Percentiles rank a stretch among this genome's conserved stretches.
Evolutionary conservation across 192 early-diverging fungal genomes (phyloP).

Genomic region (Gonapodya sp.): DNA sequence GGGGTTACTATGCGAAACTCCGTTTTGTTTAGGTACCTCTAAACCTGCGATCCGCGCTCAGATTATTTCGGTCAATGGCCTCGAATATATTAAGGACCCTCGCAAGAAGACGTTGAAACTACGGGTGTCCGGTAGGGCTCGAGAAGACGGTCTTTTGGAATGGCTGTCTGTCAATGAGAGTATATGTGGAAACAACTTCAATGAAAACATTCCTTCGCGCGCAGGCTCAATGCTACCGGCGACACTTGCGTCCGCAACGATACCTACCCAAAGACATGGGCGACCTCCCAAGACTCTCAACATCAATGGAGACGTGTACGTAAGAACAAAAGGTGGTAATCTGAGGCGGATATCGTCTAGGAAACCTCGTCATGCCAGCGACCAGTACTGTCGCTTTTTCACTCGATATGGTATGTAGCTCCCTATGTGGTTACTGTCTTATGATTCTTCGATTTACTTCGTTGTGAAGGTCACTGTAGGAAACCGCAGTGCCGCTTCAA

Average conservation of each 20-base stretch:
- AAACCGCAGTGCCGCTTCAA: constrained; percentile 27
- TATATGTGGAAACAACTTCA: too few species aligned
- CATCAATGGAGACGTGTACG: neutral
- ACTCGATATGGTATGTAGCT: neutral
- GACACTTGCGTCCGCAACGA: too few species aligned
- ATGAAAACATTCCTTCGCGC: too few species aligned
- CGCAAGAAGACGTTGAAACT: neutral
- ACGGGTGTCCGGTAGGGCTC: neutral
- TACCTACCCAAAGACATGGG: too few species aligned
- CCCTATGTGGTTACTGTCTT: too few species aligned
- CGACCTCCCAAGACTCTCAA: neutral
- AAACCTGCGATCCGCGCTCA: neutral
- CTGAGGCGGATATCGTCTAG: neutral
- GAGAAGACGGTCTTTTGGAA: neutral
- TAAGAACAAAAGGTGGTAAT: neutral
- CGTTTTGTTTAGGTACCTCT: too few species aligned
- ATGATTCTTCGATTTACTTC: too few species aligned
- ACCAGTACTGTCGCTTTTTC: neutral
- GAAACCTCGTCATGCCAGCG: neutral
- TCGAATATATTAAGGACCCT: neutral
- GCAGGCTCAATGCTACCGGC: too few species aligned
- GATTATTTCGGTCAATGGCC: neutral
- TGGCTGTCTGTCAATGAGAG: too few species aligned
- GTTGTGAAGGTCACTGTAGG: neutral
- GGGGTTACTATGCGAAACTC: too few species aligned